Evolutionary conservation across 2,329 filamentous ascomycete genomes (phyloP).

Genomic region (Colletotrichum falcatum): DNA sequence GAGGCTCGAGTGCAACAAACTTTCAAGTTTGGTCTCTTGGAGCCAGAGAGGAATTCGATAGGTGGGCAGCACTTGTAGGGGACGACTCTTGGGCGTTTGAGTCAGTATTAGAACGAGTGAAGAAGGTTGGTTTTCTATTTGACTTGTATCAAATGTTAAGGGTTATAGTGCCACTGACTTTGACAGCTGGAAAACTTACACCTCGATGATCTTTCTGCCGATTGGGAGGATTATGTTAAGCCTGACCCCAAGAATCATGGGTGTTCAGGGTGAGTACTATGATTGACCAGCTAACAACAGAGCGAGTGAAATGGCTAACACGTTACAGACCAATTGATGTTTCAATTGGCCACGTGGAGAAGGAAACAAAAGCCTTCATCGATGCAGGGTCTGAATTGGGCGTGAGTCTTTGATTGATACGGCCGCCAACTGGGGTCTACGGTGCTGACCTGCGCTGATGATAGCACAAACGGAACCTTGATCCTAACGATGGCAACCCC

Average conservation of each 20-base stretch:
- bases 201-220: constrained; percentile 6
- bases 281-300: too few relatives aligned
- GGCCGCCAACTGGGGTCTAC: accelerated
- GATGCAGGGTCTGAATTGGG: constrained; percentile 24
- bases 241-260: constrained; percentile 20
- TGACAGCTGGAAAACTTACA: constrained; percentile 18
- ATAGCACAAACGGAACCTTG: constrained; percentile 26
- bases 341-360: constrained; percentile 23
- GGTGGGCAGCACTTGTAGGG: constrained; percentile 67
- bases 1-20: constrained; percentile 66
- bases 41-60: constrained; percentile 69
- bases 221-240: constrained; percentile 29
- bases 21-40: constrained; percentile 67
- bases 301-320: not conserved
- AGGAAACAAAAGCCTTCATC: constrained; percentile 28
- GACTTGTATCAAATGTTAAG: not conserved
- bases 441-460: not conserved
- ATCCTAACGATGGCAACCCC: constrained; percentile 24
- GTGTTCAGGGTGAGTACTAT: constrained; percentile 13
- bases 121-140: not conserved
- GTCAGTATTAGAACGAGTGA: constrained; percentile 16
- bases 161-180: not conserved
- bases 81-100: constrained; percentile 60
- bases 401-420: not conserved
- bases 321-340: constrained; percentile 19